These are phyloP conservation scores for Fusarium nanum DNA, from an alignment of 2,329 filamentous ascomycete species.

Conservation along the genomic window DNA sequence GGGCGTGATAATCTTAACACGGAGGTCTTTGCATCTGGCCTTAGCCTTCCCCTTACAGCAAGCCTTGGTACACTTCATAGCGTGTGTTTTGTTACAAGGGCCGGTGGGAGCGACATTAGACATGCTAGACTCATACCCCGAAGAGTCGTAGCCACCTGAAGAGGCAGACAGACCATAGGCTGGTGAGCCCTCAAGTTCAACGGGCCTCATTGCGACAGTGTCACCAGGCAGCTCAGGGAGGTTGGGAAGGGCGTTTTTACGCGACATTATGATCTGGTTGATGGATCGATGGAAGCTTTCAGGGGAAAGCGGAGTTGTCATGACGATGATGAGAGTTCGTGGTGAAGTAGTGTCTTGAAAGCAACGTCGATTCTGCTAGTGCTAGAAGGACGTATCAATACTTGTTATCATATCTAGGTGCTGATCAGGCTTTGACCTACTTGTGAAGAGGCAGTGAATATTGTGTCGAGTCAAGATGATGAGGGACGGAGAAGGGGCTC, in stretches of 20 bases:
- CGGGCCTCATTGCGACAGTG: not conserved
- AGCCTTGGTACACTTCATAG: constrained; percentile 1
- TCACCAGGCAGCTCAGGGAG: not conserved
- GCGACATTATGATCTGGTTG: constrained; percentile 2
- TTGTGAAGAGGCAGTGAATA: not conserved
- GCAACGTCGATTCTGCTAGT: not conserved
- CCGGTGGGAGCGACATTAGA: not conserved
- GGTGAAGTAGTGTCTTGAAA: not conserved
- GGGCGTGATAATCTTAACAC: constrained; percentile 6
- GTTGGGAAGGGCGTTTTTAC: not conserved
- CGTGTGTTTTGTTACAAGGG: constrained; percentile 1
- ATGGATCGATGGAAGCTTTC: constrained; percentile 21
- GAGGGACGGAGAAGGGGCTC: not conserved
- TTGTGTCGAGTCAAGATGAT: not conserved
- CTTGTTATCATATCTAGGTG: not conserved
- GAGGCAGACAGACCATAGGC: not conserved
- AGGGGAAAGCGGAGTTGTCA: constrained; percentile 15
- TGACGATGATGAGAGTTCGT: not conserved
- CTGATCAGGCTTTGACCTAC: not conserved
- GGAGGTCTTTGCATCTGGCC: not conserved
- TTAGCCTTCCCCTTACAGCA: constrained; percentile 1
- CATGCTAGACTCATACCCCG: not conserved
- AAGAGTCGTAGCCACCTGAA: constrained; percentile 4
- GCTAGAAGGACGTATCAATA: constrained; percentile 1
- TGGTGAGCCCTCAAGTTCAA: constrained; percentile 2